A percentile compares a stretch with the other conserved stretches of the same genome.
Evolutionary conservation across 495 filamentous ascomycete genomes (phyloP).

Genomic region (Pseudevernia furfuracea): DNA sequence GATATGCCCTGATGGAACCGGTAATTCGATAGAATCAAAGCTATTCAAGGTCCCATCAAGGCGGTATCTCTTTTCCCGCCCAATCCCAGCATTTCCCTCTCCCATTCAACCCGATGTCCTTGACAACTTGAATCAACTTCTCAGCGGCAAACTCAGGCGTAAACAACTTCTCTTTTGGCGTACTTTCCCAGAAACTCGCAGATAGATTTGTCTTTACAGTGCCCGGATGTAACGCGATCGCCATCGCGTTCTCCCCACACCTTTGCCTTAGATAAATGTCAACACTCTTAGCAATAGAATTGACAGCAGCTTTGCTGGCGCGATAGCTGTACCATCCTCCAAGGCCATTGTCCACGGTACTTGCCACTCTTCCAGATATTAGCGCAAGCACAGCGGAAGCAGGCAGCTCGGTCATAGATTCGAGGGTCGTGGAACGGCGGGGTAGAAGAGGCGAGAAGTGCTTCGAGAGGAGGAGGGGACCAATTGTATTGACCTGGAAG

Average conservation of each 20-base stretch:
- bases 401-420: conserved; percentile 22
- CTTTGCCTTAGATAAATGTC: conserved; percentile 55
- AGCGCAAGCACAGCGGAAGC: conserved; percentile 54
- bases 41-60: conserved; percentile 36
- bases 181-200: conserved; percentile 58
- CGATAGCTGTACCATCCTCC: conserved; percentile 77
- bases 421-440: conserved; percentile 33
- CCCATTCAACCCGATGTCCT: conserved; percentile 38
- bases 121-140: conserved; percentile 49
- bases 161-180: conserved; percentile 54
- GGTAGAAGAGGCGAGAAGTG: conserved; percentile 63
- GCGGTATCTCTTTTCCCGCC: conserved; percentile 61
- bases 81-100: conserved; percentile 72
- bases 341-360: conserved; percentile 56
- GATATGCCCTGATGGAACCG: not conserved
- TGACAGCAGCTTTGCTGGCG: conserved; percentile 64
- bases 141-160: conserved; percentile 53
- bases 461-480: conserved; percentile 68
- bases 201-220: conserved; percentile 73
- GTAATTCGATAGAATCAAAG: not conserved
- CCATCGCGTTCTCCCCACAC: conserved; percentile 52
- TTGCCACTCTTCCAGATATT: conserved; percentile 72
- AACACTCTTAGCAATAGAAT: conserved; percentile 60
- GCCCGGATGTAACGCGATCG: conserved; percentile 70
- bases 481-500: conserved; percentile 62